Conservation (phyloP, 2,329 filamentous ascomycete genomes). For the Celoporthe dispersa region DNA sequence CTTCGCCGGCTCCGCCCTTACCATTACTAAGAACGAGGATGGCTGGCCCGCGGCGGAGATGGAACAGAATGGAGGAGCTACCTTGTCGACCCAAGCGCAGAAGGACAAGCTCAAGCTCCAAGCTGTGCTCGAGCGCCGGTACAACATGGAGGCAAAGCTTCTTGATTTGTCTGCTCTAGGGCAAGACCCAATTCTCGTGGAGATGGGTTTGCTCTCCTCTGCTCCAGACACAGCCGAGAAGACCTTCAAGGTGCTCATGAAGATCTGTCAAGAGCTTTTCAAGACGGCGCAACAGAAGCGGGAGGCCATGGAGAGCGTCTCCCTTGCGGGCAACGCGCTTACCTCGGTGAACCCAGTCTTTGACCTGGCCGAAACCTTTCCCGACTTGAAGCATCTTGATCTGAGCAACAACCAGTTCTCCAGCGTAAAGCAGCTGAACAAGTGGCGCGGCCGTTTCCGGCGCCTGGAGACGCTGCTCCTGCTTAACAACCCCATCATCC, state of each 20-base stretch:
- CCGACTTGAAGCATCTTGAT: slow-evolving; percentile 85
- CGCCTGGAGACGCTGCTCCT: slow-evolving; percentile 81
- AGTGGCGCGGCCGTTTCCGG: slow-evolving; percentile 80
- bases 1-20: slow-evolving; percentile 69
- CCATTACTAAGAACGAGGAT: slow-evolving; percentile 53
- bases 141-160: slow-evolving; percentile 72
- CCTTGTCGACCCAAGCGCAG: slow-evolving; percentile 37
- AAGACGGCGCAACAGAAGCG: slow-evolving; percentile 72
- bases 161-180: slow-evolving; percentile 82
- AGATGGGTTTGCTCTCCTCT: slow-evolving; percentile 76
- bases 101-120: slow-evolving; percentile 72
- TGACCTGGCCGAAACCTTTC: slow-evolving; percentile 76
- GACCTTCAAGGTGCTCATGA: slow-evolving; percentile 91
- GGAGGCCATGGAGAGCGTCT: slow-evolving; percentile 80
- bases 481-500: slow-evolving; percentile 77
- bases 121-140: slow-evolving; percentile 74
- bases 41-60: slow-evolving; percentile 49
- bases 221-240: slow-evolving; percentile 75
- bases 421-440: slow-evolving; percentile 67
- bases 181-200: slow-evolving; percentile 70
- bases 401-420: slow-evolving; percentile 82
- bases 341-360: slow-evolving; percentile 74
- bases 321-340: slow-evolving; percentile 80
- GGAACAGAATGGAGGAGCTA: slow-evolving; percentile 8
- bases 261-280: slow-evolving; percentile 79